Base-by-base conservation (phyloP, 345 rosid genomes). In the Citrus reticulata region DNA sequence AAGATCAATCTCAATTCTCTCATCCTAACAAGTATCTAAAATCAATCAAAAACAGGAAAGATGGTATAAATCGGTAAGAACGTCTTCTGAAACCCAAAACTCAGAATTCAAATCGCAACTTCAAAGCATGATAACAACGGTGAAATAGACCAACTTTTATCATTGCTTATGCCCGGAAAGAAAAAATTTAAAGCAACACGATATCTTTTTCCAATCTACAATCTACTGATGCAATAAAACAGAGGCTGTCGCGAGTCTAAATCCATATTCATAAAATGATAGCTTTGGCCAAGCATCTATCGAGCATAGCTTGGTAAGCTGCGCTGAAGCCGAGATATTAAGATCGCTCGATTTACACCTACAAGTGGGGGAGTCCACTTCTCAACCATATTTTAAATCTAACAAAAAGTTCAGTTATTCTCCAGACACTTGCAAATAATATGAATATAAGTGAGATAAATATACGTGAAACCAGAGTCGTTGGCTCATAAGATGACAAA, bases 11-110 rank as follows among this genome's bases (percentile, higher is more conserved):
- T 72, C 62, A 49, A 67, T 73, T 76, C 78, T 68, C 72, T 73
- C 80, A 84, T 81, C 80, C 75, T 29, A 59, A 49, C 25, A 46
- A 79, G 61, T 46, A 74, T 75, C 90, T 77, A 76, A 72, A 78
- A 77, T 34, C 35, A 30, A 32, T 77, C 59, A 42, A 65, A 63
- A 46, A 70, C 74, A 35, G 22, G 39, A 5, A 71, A 25, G 22
- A 24, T 13, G 9, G 34, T 35, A 34, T 25, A 70, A 24, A 25
- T 30, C 51, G 22, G 13, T 9, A 25, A 46, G 9, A 74, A 64
- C 25, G 42, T 1, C 10, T 55, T 30, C 35, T 4, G 22, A 11
- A 62, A 74, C 39, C 69, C 35, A 51, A 30, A 22, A 76, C 30
- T 76, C 17, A 30, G 54, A 76, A 55, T 49, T 29, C 39, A 64